Evolutionary conservation across 768 basidiomycete genomes (phyloP).

Genomic region (Amyloporia xantha): DNA sequence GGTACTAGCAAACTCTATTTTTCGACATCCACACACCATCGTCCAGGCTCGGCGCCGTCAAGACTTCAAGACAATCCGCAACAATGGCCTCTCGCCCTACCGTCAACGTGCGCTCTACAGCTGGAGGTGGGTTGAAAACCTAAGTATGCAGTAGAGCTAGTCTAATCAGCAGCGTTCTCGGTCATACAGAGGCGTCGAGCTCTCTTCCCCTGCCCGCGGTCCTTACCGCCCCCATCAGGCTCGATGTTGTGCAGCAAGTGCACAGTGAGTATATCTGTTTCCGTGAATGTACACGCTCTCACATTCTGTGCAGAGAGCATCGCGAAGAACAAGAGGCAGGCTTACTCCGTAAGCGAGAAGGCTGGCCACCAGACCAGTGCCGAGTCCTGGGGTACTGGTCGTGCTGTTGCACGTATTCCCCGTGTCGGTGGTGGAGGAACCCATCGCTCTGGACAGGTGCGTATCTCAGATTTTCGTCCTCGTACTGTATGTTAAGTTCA

Average conservation of each 20-base stretch:
- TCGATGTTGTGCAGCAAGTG: constrained; percentile 97
- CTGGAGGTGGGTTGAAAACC: constrained; percentile 51
- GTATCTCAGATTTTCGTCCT: constrained; percentile 10
- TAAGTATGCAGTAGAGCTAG: background rate
- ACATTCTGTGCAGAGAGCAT: constrained; percentile 66
- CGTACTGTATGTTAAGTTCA: background rate
- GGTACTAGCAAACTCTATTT: constrained; percentile 22
- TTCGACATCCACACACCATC: constrained; percentile 12
- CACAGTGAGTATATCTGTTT: constrained; percentile 77
- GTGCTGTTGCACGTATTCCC: constrained; percentile 99
- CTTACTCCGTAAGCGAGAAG: constrained; percentile 94
- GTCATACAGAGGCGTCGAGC: constrained; percentile 62
- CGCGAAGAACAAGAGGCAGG: constrained; percentile 96
- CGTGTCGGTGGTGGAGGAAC: constrained; percentile 99
- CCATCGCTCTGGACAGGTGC: constrained; percentile 92
- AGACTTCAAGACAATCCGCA: constrained; percentile 35
- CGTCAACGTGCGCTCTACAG: constrained; percentile 71
- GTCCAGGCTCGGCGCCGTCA: constrained; percentile 27
- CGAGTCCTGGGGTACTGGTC: constrained; percentile 99
- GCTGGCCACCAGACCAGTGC: constrained; percentile 99
- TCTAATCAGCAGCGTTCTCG: background rate
- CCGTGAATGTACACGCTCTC: background rate
- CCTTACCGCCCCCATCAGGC: constrained; percentile 94
- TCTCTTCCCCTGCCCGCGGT: constrained; percentile 94
- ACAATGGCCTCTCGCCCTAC: constrained; percentile 91